Conservation (phyloP, 192 early-diverging fungal species). For the Borealophlyctis nickersoniae region DNA sequence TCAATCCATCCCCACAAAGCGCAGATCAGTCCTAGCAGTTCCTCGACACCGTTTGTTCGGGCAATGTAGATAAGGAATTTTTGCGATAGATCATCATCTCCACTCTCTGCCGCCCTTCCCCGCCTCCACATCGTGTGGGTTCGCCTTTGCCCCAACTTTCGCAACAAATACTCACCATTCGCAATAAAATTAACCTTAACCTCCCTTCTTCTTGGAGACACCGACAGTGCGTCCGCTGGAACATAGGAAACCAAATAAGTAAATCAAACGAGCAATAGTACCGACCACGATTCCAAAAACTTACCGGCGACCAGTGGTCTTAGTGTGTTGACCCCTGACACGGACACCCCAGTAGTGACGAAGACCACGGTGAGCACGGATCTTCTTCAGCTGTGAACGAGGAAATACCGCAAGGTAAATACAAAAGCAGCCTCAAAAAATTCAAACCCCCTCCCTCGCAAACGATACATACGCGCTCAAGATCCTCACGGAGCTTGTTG, state of each 20-base stretch:
- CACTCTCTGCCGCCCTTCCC: neutral
- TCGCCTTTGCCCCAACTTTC: neutral
- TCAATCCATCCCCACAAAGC: neutral
- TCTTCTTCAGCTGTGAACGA: slow-evolving; percentile 89
- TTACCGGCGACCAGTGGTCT: slow-evolving; percentile 97
- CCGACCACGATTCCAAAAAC: too few relatives aligned
- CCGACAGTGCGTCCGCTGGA: slow-evolving; percentile 93
- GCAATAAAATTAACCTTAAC: slow-evolving; percentile 6
- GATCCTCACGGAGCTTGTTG: slow-evolving; percentile 96
- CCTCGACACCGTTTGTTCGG: slow-evolving; percentile 6
- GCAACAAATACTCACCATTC: neutral
- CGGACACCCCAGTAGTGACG: slow-evolving; percentile 98
- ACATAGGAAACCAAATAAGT: too few relatives aligned
- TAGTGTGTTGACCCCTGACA: slow-evolving; percentile 99
- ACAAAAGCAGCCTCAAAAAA: too few relatives aligned
- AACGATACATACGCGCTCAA: slow-evolving; percentile 70
- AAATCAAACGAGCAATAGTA: too few relatives aligned
- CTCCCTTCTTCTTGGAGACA: slow-evolving; percentile 99
- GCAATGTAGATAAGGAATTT: slow-evolving; percentile 30
- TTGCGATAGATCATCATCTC: slow-evolving; percentile 1
- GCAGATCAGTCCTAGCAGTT: neutral
- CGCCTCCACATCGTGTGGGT: too few relatives aligned
- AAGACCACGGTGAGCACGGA: slow-evolving; percentile 97
- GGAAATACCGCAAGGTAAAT: too few relatives aligned
- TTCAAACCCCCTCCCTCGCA: neutral